phyloP scores from a whole-genome alignment of 2,329 filamentous ascomycete genomes.

The Aspergillus vadensis region DNA sequence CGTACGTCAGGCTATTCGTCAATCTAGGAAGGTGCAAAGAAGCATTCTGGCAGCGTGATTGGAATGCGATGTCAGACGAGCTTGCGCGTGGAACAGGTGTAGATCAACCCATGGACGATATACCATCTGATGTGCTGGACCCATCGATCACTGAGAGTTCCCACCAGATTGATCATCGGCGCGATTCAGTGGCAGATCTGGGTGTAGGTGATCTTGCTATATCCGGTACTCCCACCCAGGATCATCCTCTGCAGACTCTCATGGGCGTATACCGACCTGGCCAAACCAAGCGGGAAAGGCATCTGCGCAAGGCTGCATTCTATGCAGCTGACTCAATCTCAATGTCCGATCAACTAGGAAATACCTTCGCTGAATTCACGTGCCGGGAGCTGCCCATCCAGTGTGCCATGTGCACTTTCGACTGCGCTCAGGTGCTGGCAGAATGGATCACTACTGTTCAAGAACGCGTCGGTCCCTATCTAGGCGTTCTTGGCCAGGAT shows the following conservation, averaged over 20 bases:
- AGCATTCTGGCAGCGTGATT: constrained; percentile 91
- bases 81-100: constrained; percentile 76
- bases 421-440: constrained; percentile 89
- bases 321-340: constrained; percentile 90
- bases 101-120: constrained; percentile 66
- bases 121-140: constrained; percentile 33
- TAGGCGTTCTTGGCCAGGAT: constrained; percentile 84
- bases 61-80: constrained; percentile 87
- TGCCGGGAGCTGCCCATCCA: constrained; percentile 86
- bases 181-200: constrained; percentile 40
- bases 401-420: constrained; percentile 87
- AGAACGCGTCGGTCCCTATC: constrained; percentile 84
- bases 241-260: constrained; percentile 33
- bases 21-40: constrained; percentile 92
- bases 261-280: constrained; percentile 37
- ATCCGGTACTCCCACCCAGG: constrained; percentile 39
- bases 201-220: constrained; percentile 41
- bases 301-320: constrained; percentile 90
- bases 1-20: constrained; percentile 89
- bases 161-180: constrained; percentile 26
- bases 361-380: constrained; percentile 80
- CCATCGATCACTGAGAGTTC: constrained; percentile 27
- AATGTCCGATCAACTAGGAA: constrained; percentile 82
- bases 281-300: constrained; percentile 73
- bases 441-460: constrained; percentile 95